A percentile compares a stretch with the other conserved stretches of the same genome.
Conservation (phyloP, 2,329 filamentous ascomycete species). For the Fusarium lateritium region DNA sequence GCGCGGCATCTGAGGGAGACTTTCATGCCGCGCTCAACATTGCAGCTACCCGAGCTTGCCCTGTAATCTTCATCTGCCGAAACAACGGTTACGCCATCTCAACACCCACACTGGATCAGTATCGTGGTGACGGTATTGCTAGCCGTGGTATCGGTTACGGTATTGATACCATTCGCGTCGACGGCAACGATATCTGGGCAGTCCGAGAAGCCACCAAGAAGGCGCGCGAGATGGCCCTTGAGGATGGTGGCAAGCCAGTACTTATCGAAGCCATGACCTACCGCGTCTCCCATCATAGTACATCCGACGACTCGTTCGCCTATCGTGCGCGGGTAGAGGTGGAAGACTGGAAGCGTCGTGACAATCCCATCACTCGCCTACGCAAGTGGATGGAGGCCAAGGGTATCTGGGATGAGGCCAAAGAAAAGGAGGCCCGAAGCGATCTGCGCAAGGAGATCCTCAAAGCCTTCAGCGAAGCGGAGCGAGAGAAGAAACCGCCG, state of each 20-base stretch:
- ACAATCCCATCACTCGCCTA: slow-evolving; percentile 88
- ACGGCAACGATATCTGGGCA: slow-evolving; percentile 95
- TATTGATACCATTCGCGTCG: slow-evolving; percentile 92
- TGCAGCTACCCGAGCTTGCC: slow-evolving; percentile 88
- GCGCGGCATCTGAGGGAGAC: slow-evolving; percentile 90
- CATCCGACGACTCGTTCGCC: slow-evolving; percentile 95
- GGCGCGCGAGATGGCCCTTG: slow-evolving; percentile 83
- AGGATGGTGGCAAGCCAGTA: slow-evolving; percentile 85
- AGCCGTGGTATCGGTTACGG: slow-evolving; percentile 90
- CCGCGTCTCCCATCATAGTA: slow-evolving; percentile 97
- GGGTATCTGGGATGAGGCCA: slow-evolving; percentile 86
- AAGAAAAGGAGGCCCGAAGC: slow-evolving; percentile 81
- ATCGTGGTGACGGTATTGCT: slow-evolving; percentile 91
- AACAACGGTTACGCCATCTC: slow-evolving; percentile 96
- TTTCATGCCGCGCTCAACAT: slow-evolving; percentile 95
- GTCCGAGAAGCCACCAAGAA: slow-evolving; percentile 84
- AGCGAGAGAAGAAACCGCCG: slow-evolving; percentile 84
- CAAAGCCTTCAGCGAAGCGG: slow-evolving; percentile 86
- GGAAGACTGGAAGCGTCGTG: slow-evolving; percentile 92
- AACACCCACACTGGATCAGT: slow-evolving; percentile 91
- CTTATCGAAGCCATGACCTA: slow-evolving; percentile 98
- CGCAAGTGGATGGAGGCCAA: slow-evolving; percentile 92
- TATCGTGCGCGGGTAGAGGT: slow-evolving; percentile 95
- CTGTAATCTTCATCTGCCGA: slow-evolving; percentile 89
- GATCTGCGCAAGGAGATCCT: slow-evolving; percentile 81